These are phyloP conservation scores for Rutidosis leptorrhynchoides DNA, from an alignment of 129 eudicot species.

Conservation along the genomic window DNA sequence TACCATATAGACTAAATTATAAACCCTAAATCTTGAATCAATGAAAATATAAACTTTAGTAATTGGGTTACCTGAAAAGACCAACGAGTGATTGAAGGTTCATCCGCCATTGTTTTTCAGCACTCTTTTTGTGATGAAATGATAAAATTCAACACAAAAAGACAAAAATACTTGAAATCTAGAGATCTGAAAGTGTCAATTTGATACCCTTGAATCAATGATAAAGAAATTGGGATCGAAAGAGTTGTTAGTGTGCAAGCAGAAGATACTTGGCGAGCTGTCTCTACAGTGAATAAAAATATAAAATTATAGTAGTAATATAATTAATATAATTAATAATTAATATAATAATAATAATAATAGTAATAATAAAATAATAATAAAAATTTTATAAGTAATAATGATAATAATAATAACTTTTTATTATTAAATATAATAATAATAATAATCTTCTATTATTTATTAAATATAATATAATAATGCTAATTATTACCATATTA, in stretches of 20 bases:
- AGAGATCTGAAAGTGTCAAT: constrained; percentile 24
- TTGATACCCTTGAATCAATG: background rate
- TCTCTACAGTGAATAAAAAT: background rate
- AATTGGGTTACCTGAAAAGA: constrained; percentile 48
- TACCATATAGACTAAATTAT: background rate
- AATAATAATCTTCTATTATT: too few species aligned
- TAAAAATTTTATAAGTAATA: too few species aligned
- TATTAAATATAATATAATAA: too few species aligned
- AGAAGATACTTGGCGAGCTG: background rate
- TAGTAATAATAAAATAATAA: too few species aligned
- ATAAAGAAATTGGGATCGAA: background rate
- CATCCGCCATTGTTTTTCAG: constrained; percentile 48
- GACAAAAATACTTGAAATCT: background rate
- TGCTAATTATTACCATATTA: too few species aligned
- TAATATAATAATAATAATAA: too few species aligned
- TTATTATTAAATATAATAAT: too few species aligned
- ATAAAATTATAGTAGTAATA: too few species aligned
- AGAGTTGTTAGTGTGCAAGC: background rate
- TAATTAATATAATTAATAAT: too few species aligned
- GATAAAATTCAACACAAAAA: constrained; percentile 14
- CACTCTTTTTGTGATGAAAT: constrained; percentile 13
- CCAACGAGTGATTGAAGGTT: constrained; percentile 76
- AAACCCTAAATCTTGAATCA: background rate
- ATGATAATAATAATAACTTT: too few species aligned
- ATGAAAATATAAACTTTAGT: background rate